Evolutionary conservation across 371 early-diverging fungal genomes (phyloP), one percentile per base, ranked within the genome.

Genomic region (Sanchytrium tribonematis): DNA sequence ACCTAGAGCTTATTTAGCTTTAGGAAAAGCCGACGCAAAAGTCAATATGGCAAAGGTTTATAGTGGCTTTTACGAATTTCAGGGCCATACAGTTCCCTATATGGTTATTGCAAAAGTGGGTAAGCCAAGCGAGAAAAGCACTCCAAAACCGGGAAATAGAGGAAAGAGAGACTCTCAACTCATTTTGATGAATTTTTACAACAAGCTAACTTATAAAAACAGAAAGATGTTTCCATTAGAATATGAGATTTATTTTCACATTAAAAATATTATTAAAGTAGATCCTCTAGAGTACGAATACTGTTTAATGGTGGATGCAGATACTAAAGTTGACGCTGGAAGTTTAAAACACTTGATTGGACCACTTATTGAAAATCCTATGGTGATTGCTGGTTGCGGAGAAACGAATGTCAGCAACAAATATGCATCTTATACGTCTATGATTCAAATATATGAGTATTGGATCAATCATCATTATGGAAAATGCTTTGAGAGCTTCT

Each of bases 221-320:
- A 85, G 88, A 67, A 48, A 48, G 22, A 87, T 97, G 90, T 87
- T 88, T 0, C 87, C 91, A 5, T 78, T 98, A 48, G 97, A 98
- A 76, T 83, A 86, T 71, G 93, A 92, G 68, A 79, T 98, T 28
- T 96, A 90, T 76, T 81, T 83, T 74, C 86, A 91, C 71, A 87
- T 97, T 70, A 83, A 83, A 74, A 77, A 80, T 31, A 76, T 90
- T 17, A 84, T 85, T 68, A 84, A 89, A 81, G 66, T 48, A 48
- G 48, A 48, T 22, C 48, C 48, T 5, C 48, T 48, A 67, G 68
- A 70, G 66, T 67, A 28, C 29, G 68, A 67, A 27, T 67, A 67
- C 27, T 29, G 28, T 27, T 29, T 67, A 29, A 67, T 67, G 68
- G 68, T 67, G 28, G 68, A 67, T 29, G 68, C 68, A 27, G 68